These are phyloP conservation scores for Tilletiopsis washingtonensis DNA, from an alignment of 1,284 basidiomycete genomes.

Conservation along the genomic window DNA sequence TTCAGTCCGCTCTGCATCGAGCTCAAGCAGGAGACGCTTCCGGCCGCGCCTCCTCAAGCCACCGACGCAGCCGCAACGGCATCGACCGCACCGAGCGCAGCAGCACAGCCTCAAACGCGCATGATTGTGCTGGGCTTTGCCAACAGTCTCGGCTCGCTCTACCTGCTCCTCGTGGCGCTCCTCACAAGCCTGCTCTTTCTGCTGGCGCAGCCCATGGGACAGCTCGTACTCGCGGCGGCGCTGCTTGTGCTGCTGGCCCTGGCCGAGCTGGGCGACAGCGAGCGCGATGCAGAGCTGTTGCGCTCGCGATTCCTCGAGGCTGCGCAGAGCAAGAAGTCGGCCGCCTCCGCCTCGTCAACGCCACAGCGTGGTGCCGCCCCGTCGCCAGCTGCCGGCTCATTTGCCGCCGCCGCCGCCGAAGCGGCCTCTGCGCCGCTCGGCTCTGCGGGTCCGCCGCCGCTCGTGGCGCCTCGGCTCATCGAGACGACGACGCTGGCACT, in stretches of 20 bases:
- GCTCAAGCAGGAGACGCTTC: constrained; percentile 16
- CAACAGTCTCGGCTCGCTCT: constrained; percentile 80
- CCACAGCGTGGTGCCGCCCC: no score
- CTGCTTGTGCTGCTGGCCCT: constrained; percentile 52
- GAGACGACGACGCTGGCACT: constrained; percentile 23
- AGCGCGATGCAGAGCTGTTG: constrained; percentile 23
- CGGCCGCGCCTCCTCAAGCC: neutral
- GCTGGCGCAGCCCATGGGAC: constrained; percentile 69
- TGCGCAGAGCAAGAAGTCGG: neutral
- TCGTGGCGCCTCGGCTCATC: constrained; percentile 7
- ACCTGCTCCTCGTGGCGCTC: constrained; percentile 69
- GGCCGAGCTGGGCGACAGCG: constrained; percentile 35
- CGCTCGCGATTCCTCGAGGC: constrained; percentile 2
- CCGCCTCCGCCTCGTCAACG: neutral
- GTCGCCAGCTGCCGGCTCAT: no score
- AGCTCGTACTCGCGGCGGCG: constrained; percentile 63
- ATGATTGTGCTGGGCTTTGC: constrained; percentile 74
- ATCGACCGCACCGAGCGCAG: neutral
- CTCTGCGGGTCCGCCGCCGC: no score
- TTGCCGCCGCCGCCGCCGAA: neutral
- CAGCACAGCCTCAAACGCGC: constrained; percentile 5
- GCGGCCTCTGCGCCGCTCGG: neutral
- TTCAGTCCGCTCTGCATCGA: constrained; percentile 40
- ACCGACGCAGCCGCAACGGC: constrained; percentile 3
- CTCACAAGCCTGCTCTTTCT: constrained; percentile 60